Evolutionary conservation across 2,329 filamentous ascomycete genomes (phyloP).

Genomic region (Colletotrichum ledebouriae): DNA sequence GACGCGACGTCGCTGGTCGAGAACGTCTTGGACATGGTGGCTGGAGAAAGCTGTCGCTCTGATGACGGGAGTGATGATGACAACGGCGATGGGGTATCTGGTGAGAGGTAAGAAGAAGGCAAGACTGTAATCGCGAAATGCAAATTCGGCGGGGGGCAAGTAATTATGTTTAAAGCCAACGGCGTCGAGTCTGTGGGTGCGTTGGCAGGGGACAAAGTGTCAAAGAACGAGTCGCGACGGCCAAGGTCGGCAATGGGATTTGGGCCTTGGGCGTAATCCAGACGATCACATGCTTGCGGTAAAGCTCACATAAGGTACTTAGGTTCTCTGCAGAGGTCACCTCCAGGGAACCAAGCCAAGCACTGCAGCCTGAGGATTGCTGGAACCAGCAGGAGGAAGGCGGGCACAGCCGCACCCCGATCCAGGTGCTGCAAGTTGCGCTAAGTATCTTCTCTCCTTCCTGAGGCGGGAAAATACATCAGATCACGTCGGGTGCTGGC

Average conservation of each 20-base stretch:
- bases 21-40: conserved; percentile 87
- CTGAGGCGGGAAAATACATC: conserved; percentile 5
- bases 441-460: conserved; percentile 7
- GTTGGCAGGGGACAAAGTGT: conserved; percentile 27
- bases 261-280: conserved; percentile 12
- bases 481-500: not conserved
- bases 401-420: conserved; percentile 25
- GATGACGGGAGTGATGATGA: conserved; percentile 10
- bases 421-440: not conserved
- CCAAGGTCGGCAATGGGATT: conserved; percentile 37
- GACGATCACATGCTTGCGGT: conserved; percentile 39
- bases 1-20: conserved; percentile 86
- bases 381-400: conserved; percentile 1
- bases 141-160: conserved; percentile 11
- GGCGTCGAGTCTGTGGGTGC: conserved; percentile 14
- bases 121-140: conserved; percentile 1
- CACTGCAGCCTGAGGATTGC: not conserved
- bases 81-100: not conserved
- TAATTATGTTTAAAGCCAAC: conserved; percentile 34
- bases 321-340: no score
- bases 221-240: conserved; percentile 41
- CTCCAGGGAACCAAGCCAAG: no score
- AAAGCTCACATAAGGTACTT: not conserved
- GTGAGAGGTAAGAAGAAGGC: not conserved
- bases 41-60: conserved; percentile 45